These are phyloP conservation scores for Termitomyces sp. DNA, from an alignment of 768 basidiomycete species.

Conservation along the genomic window DNA sequence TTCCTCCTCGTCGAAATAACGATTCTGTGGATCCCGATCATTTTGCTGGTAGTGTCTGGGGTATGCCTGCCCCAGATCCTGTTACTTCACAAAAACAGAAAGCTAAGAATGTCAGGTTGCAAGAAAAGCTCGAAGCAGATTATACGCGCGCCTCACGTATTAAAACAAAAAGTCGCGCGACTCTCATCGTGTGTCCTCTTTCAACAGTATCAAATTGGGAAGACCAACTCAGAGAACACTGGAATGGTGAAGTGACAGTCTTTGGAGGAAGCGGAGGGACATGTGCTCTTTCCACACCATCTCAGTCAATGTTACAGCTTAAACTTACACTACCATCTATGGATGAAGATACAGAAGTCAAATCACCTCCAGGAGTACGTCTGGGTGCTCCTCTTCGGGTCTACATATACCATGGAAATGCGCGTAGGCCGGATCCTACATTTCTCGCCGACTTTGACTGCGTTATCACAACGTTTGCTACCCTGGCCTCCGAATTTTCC, in stretches of 20 bases:
- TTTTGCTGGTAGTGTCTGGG: slow-evolving; percentile 79
- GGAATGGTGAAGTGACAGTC: slow-evolving; percentile 82
- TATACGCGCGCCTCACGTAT: slow-evolving; percentile 68
- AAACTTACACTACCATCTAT: slow-evolving; percentile 26
- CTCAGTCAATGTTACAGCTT: slow-evolving; percentile 30
- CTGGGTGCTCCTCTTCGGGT: slow-evolving; percentile 63
- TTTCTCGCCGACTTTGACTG: slow-evolving; percentile 93
- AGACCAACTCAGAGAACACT: slow-evolving; percentile 96
- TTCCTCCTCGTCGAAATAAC: slow-evolving; percentile 21
- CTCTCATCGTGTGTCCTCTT: slow-evolving; percentile 93
- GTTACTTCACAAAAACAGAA: slow-evolving; percentile 46
- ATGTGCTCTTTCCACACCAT: slow-evolving; percentile 28
- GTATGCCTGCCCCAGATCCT: slow-evolving; percentile 56
- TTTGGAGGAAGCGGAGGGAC: slow-evolving; percentile 65
- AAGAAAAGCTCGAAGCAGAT: slow-evolving; percentile 68
- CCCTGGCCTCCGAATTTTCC: slow-evolving; percentile 90
- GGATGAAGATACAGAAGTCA: slow-evolving; percentile 24
- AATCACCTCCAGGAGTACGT: slow-evolving; percentile 29
- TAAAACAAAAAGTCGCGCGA: slow-evolving; percentile 81
- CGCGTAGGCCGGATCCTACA: slow-evolving; percentile 77
- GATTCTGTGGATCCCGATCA: slow-evolving; percentile 42
- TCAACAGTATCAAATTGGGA: slow-evolving; percentile 99
- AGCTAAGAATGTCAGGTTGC: slow-evolving; percentile 57
- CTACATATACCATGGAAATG: slow-evolving; percentile 94
- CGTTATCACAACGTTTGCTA: slow-evolving; percentile 96